A percentile compares a stretch with the other conserved stretches of the same genome.
These are phyloP conservation scores for Papiliotrema terrestris DNA, from an alignment of 1,284 basidiomycete genomes.

Conservation along the genomic window DNA sequence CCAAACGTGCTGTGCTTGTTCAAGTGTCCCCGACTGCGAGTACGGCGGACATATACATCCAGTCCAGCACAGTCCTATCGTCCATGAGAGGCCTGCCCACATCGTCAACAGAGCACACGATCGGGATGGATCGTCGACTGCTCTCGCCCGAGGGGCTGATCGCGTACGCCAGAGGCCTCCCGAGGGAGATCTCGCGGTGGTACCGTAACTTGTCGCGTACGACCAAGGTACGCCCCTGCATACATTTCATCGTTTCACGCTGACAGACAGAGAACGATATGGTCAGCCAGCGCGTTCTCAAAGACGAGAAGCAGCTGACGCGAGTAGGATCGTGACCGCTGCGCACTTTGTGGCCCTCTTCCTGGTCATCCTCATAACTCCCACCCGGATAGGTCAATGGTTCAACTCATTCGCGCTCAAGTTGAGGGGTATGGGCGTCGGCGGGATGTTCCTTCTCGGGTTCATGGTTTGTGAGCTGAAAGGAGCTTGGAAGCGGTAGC, in stretches of 20 bases:
- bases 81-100: not conserved
- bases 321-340: slow-evolving; percentile 20
- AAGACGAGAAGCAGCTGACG: no score
- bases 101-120: not conserved
- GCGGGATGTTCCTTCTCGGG: slow-evolving; percentile 36
- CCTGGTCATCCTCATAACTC: slow-evolving; percentile 39
- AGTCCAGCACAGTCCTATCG: no score
- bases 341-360: slow-evolving; percentile 26
- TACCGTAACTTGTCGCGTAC: not conserved
- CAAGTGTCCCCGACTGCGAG: no score
- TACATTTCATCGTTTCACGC: not conserved
- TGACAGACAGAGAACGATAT: slow-evolving; percentile 23
- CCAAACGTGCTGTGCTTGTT: no score
- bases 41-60: no score
- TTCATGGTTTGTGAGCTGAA: slow-evolving; percentile 34
- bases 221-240: not conserved
- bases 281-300: slow-evolving; percentile 15
- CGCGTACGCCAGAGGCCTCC: not conserved
- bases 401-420: slow-evolving; percentile 36
- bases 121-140: not conserved
- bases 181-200: not conserved
- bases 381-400: slow-evolving; percentile 37
- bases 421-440: slow-evolving; percentile 33
- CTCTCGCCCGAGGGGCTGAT: not conserved
- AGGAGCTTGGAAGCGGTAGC: not conserved